Evolutionary conservation across 345 rosid species (phyloP).

Genomic region (Aquilaria sinensis): DNA sequence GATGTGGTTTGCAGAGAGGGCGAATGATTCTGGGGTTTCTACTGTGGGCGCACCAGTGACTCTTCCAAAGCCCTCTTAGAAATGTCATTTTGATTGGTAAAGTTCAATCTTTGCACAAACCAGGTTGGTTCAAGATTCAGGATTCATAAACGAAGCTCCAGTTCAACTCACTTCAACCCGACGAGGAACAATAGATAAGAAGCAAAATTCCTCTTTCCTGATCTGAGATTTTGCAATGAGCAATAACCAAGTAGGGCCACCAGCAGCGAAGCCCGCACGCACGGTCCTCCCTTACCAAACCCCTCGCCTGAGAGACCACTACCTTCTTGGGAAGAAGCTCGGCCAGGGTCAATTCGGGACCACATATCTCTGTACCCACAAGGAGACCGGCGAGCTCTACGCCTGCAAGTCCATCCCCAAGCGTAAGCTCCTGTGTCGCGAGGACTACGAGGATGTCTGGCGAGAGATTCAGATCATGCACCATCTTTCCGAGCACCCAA

Average conservation of each 20-base stretch:
- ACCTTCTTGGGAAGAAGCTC: conserved; percentile 70
- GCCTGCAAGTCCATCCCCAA: conserved; percentile 97
- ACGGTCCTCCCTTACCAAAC: conserved; percentile 86
- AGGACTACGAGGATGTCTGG: conserved; percentile 96
- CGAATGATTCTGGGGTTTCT: too few species aligned
- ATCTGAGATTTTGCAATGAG: conserved; percentile 17
- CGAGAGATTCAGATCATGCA: conserved; percentile 99
- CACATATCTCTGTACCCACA: conserved; percentile 74
- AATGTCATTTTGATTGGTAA: too few species aligned
- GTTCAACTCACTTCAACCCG: too few species aligned
- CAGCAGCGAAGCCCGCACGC: conserved; percentile 30
- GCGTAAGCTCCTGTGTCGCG: conserved; percentile 82
- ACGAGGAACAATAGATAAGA: too few species aligned
- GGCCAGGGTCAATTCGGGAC: conserved; percentile 98
- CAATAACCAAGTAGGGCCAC: conserved; percentile 3
- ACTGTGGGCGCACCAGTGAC: too few species aligned
- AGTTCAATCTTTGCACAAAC: too few species aligned
- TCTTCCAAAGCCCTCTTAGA: too few species aligned
- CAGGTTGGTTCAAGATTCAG: too few species aligned
- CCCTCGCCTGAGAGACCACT: conserved; percentile 72
- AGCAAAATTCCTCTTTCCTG: too few species aligned
- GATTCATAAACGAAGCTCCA: too few species aligned
- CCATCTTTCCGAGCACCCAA: conserved; percentile 76
- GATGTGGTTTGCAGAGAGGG: too few species aligned
- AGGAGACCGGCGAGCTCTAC: conserved; percentile 33